Evolutionary conservation across 192 early-diverging fungal genomes (phyloP).

Genomic region (Obelidium mucronatum): DNA sequence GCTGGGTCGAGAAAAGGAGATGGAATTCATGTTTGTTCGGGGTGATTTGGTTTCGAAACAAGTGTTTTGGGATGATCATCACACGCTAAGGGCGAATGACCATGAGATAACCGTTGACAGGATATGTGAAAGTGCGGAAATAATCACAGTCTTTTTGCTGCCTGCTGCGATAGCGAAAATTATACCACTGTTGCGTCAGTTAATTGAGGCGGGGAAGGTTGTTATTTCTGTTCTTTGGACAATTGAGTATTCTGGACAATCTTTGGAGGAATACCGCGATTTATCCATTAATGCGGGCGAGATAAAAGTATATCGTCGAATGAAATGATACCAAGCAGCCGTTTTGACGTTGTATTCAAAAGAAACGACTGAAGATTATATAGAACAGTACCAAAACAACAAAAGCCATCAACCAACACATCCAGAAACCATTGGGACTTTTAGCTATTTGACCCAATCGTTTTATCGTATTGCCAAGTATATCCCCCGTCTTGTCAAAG

Average conservation of each 20-base stretch:
- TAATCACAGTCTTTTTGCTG: slow-evolving; percentile 13
- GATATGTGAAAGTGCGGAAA: neutral
- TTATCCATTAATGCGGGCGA: too few relatives aligned
- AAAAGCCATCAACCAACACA: slow-evolving; percentile 52
- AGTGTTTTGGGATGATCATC: neutral
- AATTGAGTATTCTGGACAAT: neutral
- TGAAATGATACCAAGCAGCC: too few relatives aligned
- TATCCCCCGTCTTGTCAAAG: slow-evolving; percentile 47
- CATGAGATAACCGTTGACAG: neutral
- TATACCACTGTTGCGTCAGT: neutral
- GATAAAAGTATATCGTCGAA: too few relatives aligned
- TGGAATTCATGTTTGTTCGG: neutral
- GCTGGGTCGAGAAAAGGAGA: neutral
- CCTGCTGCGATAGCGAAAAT: neutral
- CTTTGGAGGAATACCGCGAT: slow-evolving; percentile 15
- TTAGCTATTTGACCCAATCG: slow-evolving; percentile 37
- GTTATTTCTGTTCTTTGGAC: neutral
- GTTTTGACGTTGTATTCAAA: neutral
- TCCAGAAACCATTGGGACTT: slow-evolving; percentile 52
- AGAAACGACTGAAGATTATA: slow-evolving; percentile 36
- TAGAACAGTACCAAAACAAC: slow-evolving; percentile 47
- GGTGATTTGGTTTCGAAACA: neutral
- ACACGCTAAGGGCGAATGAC: neutral
- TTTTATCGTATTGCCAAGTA: slow-evolving; percentile 43
- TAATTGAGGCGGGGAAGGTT: slow-evolving; percentile 9